Base-by-base conservation (phyloP, 257 asterid genomes). In the Gynochthodes officinalis region DNA sequence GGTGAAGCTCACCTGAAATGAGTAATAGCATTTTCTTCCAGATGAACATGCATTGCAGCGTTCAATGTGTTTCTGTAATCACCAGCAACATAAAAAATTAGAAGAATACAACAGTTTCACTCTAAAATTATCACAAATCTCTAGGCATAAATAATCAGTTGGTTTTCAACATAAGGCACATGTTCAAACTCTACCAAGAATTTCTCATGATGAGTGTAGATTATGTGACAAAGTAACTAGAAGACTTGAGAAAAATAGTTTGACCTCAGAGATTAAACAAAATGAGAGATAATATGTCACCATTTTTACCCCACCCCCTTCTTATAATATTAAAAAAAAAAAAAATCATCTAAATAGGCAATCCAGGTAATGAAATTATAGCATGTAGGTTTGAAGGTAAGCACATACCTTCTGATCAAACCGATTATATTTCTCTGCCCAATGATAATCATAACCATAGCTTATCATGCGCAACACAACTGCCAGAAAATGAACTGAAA, bases 381-480 rank as follows among this genome's bases (percentile, higher is more conserved):
- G 39, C 60, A 49, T 14, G 18, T 11, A 48, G 49, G 18, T 23
- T 27, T 6, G 16, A 28, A 53, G 18, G 37, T 52, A 30, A 43
- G 40, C 57, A 73, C 67, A 48, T 72, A 94, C 99, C 97, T 94
- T 85, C 75, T 79, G 81, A 82, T 94, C 95, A 77, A 91, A 84
- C 73, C 78, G 84, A 68, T 58, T 77, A 69, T 75, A 49, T 75
- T 83, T 80, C 73, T 86, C 87, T 69, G 80, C 88, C 98, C 95
- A 94, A 67, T 94, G 97, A 82, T 91, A 94, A 81, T 94, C 99
- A 83, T 78, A 86, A 14, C 99, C 99, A 79, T 88, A 94, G 89
- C 99, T 94, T 77, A 94, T 86, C 99, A 94, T 94, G 39, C 99
- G 96, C 82, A 94, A 78, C 73, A 90, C 89, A 86, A 94, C 99